Conservation (phyloP, 1,284 basidiomycete genomes). For the Tranzscheliella williamsii region DNA sequence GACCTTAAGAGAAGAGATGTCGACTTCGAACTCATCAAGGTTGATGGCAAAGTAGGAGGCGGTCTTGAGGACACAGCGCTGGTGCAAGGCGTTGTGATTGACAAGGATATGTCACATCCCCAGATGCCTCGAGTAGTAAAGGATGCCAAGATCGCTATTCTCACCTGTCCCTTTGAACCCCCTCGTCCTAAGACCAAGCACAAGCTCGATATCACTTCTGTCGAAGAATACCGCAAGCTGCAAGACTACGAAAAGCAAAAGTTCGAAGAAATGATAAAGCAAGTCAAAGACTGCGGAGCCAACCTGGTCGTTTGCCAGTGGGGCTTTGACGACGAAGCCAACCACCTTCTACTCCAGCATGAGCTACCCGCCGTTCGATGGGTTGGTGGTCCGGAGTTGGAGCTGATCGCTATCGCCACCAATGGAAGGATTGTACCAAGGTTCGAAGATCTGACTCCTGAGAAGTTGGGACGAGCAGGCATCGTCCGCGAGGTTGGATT, state of each 20-base stretch:
- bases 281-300: conserved; percentile 95
- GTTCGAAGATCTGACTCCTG: conserved; percentile 88
- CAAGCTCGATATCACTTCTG: conserved; percentile 93
- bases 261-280: conserved; percentile 94
- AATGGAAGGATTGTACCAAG: conserved; percentile 97
- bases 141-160: conserved; percentile 90
- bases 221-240: conserved; percentile 97
- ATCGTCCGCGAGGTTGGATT: conserved; percentile 91
- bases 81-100: conserved; percentile 92
- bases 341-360: conserved; percentile 96
- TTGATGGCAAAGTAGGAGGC: conserved; percentile 97
- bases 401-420: conserved; percentile 98
- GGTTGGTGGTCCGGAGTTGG: conserved; percentile 98
- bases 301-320: conserved; percentile 99
- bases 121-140: conserved; percentile 89
- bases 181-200: conserved; percentile 99
- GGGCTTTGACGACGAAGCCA: conserved; percentile 99
- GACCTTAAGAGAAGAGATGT: conserved; percentile 94
- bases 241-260: conserved; percentile 94
- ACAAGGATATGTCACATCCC: conserved; percentile 99
- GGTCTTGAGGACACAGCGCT: conserved; percentile 90
- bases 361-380: conserved; percentile 96
- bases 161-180: conserved; percentile 98
- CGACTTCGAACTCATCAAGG: conserved; percentile 98
- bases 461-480: conserved; percentile 90